Conservation (phyloP, 768 basidiomycete species). For the Dentipellis sp. region DNA sequence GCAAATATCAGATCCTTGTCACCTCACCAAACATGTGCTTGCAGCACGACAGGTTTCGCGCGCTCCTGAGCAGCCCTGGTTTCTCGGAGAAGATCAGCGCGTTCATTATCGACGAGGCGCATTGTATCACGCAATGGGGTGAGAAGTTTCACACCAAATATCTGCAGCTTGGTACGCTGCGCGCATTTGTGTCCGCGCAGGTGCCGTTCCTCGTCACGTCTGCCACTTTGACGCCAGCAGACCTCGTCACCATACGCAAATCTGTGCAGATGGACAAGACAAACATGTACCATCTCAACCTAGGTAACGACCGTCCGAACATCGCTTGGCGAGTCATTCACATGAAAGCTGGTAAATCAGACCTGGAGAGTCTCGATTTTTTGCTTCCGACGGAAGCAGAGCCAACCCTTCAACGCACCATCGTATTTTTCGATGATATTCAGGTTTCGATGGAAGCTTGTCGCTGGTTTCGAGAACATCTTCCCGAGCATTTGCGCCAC, state of each 20-base stretch:
- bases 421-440: not conserved
- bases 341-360: not conserved
- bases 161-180: not conserved
- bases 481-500: not conserved
- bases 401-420: not conserved
- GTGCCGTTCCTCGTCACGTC: conserved; percentile 8
- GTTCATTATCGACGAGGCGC: conserved; percentile 31
- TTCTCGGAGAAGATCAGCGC: conserved; percentile 15
- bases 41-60: conserved; percentile 6
- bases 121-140: conserved; percentile 27
- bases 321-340: not conserved
- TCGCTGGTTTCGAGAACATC: not conserved
- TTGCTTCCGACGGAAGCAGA: not conserved
- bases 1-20: conserved; percentile 13
- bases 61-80: conserved; percentile 2
- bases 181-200: conserved; percentile 1
- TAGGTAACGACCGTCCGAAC: not conserved
- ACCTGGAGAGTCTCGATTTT: not conserved
- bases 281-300: not conserved
- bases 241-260: not conserved
- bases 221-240: conserved; percentile 5
- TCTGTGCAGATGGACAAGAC: not conserved
- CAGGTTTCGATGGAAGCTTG: not conserved
- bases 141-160: conserved; percentile 5
- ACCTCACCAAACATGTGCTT: conserved; percentile 19